Evolutionary conservation across 352 stramenopile species (phyloP).

Genomic region (Phytophthora crassamura): DNA sequence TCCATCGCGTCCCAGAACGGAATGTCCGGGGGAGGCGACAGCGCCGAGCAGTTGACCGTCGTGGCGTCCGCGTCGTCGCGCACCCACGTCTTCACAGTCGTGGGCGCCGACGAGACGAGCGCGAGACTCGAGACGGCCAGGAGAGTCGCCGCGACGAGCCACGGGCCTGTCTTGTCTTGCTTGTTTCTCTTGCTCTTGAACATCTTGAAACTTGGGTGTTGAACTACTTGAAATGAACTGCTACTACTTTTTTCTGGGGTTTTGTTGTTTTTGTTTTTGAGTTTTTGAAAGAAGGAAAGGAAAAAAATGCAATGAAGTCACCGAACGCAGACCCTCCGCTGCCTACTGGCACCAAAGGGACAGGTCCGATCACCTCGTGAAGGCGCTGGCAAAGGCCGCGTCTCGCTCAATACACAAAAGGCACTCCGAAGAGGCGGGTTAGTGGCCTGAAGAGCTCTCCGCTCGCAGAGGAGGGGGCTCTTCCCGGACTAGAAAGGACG

Average conservation of each 20-base stretch:
- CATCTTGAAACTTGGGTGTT: slow-evolving; percentile 15
- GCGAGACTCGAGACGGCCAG: slow-evolving; percentile 26
- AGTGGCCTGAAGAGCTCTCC: slow-evolving; percentile 22
- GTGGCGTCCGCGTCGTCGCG: slow-evolving; percentile 22
- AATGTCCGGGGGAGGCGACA: slow-evolving; percentile 52
- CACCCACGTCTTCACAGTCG: slow-evolving; percentile 35
- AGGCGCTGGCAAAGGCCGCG: background rate
- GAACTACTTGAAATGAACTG: slow-evolving; percentile 19
- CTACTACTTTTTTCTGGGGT: slow-evolving; percentile 29
- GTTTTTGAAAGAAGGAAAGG: background rate
- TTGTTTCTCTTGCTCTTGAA: slow-evolving; percentile 25
- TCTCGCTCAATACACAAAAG: slow-evolving; percentile 12
- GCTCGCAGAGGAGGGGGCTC: slow-evolving; percentile 15
- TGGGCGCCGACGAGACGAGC: slow-evolving; percentile 26
- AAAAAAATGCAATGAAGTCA: slow-evolving; percentile 14
- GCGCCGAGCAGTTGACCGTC: slow-evolving; percentile 56
- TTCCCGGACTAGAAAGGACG: slow-evolving; percentile 6
- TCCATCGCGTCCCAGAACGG: slow-evolving; percentile 74
- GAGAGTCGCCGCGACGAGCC: slow-evolving; percentile 21
- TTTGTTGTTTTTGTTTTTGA: slow-evolving; percentile 24
- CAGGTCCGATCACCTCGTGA: slow-evolving; percentile 14
- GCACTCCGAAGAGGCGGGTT: slow-evolving; percentile 10
- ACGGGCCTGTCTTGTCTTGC: slow-evolving; percentile 15
- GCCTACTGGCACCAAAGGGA: slow-evolving; percentile 17
- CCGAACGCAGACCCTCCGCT: slow-evolving; percentile 12